Evolutionary conservation across 768 basidiomycete genomes (phyloP).

Genomic region (Wakefieldia striispora): DNA sequence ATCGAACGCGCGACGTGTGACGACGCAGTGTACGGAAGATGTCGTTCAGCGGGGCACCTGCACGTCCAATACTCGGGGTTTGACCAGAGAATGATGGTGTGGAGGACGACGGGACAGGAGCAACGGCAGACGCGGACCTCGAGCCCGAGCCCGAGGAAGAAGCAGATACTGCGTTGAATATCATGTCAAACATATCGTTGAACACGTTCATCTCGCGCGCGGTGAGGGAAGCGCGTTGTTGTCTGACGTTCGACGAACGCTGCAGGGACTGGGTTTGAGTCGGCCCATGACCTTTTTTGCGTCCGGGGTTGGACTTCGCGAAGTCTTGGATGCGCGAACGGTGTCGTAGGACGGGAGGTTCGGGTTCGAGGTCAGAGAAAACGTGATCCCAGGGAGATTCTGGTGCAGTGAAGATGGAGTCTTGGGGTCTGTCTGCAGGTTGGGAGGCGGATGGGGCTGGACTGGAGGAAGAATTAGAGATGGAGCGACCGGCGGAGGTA

Average conservation of each 20-base stretch:
- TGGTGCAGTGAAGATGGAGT: slow-evolving; percentile 35
- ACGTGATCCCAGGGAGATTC: slow-evolving; percentile 53
- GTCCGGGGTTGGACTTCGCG: not conserved
- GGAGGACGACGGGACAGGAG: not conserved
- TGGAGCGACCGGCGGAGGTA: not conserved
- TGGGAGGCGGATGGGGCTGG: slow-evolving; percentile 3
- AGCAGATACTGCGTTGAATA: slow-evolving; percentile 55
- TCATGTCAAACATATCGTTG: slow-evolving; percentile 71
- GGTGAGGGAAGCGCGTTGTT: slow-evolving; percentile 60
- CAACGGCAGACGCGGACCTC: not conserved
- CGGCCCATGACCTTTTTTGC: not conserved
- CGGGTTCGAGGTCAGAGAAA: slow-evolving; percentile 44
- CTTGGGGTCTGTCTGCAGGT: not conserved
- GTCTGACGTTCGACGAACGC: slow-evolving; percentile 10
- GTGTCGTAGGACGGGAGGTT: slow-evolving; percentile 12
- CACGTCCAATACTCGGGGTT: slow-evolving; percentile 16
- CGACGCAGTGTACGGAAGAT: slow-evolving; percentile 56
- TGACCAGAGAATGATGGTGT: not conserved
- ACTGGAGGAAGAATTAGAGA: not conserved
- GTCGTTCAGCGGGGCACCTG: slow-evolving; percentile 37
- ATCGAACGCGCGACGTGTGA: slow-evolving; percentile 47
- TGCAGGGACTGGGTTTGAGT: not conserved
- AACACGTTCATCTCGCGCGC: slow-evolving; percentile 64
- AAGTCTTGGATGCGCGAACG: slow-evolving; percentile 11
- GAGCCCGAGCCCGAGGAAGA: slow-evolving; percentile 3